Percentiles rank a stretch among this genome's conserved stretches.
Conservation (phyloP, 192 early-diverging fungal genomes). For the Coemansia sp. region DNA sequence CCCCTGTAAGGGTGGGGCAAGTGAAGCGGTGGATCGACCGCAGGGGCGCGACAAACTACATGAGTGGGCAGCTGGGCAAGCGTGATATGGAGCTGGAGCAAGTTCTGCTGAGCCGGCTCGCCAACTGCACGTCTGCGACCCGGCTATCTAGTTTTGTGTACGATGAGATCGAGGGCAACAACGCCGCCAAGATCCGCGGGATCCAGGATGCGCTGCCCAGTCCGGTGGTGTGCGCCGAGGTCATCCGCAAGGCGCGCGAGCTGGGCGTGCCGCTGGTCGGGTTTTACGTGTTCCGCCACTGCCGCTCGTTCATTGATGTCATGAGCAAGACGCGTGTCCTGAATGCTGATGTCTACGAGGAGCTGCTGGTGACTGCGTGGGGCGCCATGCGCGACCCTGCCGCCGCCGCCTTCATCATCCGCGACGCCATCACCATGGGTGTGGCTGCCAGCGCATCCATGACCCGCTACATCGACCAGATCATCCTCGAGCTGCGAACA, state of each 20-base stretch:
- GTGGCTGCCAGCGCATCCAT: constrained; percentile 10
- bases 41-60: neutral
- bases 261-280: constrained; percentile 24
- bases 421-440: constrained; percentile 31
- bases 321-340: constrained; percentile 29
- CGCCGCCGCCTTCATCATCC: constrained; percentile 22
- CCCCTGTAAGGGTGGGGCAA: too few species aligned
- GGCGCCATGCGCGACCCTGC: constrained; percentile 25
- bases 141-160: constrained; percentile 27
- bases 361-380: constrained; percentile 35
- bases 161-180: constrained; percentile 9
- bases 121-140: constrained; percentile 24
- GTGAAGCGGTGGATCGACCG: neutral
- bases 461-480: constrained; percentile 28
- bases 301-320: constrained; percentile 23
- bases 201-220: constrained; percentile 17
- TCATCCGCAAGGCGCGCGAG: constrained; percentile 29
- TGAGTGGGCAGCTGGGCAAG: neutral
- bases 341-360: constrained; percentile 27
- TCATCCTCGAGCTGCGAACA: constrained; percentile 28
- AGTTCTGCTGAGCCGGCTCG: constrained; percentile 22
- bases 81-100: constrained; percentile 25
- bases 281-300: constrained; percentile 32
- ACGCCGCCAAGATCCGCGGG: neutral
- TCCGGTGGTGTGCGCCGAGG: constrained; percentile 29